Evolutionary conservation across 1,284 basidiomycete species (phyloP).

Genomic region (Lentinula novae-zelandiae): DNA sequence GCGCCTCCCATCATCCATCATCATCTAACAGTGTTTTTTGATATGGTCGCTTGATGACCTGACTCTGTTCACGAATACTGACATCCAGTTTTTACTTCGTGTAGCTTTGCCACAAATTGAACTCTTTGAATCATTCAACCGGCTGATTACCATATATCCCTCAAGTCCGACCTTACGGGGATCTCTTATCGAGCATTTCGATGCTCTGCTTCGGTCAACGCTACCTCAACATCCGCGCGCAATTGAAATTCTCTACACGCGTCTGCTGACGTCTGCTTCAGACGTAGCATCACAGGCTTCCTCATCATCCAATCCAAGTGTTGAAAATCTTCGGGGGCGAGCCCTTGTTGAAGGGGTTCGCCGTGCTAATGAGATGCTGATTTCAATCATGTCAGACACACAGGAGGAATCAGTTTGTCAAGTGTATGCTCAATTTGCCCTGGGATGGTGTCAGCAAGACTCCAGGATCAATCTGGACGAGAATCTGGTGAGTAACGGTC

Average conservation of each 20-base stretch:
- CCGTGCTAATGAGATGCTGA: slow-evolving; percentile 55
- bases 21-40: not conserved
- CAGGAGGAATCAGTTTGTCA: slow-evolving; percentile 32
- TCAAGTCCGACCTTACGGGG: slow-evolving; percentile 43
- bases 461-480: slow-evolving; percentile 2
- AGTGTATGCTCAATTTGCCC: slow-evolving; percentile 57
- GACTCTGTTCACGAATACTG: not conserved
- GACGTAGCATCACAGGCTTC: not conserved
- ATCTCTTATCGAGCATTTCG: slow-evolving; percentile 52
- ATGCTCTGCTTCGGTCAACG: slow-evolving; percentile 40
- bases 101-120: slow-evolving; percentile 56
- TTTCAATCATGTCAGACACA: slow-evolving; percentile 21
- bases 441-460: slow-evolving; percentile 24
- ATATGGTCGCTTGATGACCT: not conserved
- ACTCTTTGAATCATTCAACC: slow-evolving; percentile 55
- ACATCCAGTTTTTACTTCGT: not conserved
- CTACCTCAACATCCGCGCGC: slow-evolving; percentile 48
- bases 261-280: slow-evolving; percentile 22
- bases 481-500: slow-evolving; percentile 4
- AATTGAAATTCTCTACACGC: slow-evolving; percentile 49
- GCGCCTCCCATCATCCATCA: not conserved
- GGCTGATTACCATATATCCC: slow-evolving; percentile 52
- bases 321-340: not conserved
- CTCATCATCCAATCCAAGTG: slow-evolving; percentile 3
- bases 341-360: slow-evolving; percentile 52